Percentiles rank a stretch among this genome's conserved stretches.
Evolutionary conservation across 2,329 filamentous ascomycete genomes (phyloP).

Genomic region (Fusarium irregulare): DNA sequence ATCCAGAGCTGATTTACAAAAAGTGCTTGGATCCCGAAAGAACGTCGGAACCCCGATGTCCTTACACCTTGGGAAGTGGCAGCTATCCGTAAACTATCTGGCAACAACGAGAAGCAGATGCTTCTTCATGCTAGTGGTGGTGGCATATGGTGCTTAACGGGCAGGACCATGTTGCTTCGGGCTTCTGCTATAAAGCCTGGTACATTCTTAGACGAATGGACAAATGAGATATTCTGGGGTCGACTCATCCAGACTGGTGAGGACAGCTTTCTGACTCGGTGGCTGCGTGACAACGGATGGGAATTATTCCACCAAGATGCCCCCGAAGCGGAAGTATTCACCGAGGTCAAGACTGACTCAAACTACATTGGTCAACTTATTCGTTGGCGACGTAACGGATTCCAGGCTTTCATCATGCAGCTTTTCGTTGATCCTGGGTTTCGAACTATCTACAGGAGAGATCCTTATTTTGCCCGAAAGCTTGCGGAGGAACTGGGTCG

Average conservation of each 20-base stretch:
- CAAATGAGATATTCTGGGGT: background rate
- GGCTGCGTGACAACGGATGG: background rate
- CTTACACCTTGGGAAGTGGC: background rate
- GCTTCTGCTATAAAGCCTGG: background rate
- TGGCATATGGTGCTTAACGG: background rate
- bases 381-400: background rate
- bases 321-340: background rate
- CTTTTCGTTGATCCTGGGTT: background rate
- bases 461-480: background rate
- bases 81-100: background rate
- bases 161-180: background rate
- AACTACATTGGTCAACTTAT: background rate
- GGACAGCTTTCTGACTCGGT: too few relatives aligned
- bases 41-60: background rate
- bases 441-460: background rate
- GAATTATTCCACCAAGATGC: background rate
- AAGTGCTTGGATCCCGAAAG: background rate
- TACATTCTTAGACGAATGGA: background rate
- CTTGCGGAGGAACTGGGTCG: background rate
- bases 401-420: background rate
- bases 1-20: too few relatives aligned
- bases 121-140: background rate
- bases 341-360: background rate
- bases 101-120: background rate
- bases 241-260: background rate